These are phyloP conservation scores for Thielaviopsis populi DNA, from an alignment of 2,329 filamentous ascomycete species.

Conservation along the genomic window DNA sequence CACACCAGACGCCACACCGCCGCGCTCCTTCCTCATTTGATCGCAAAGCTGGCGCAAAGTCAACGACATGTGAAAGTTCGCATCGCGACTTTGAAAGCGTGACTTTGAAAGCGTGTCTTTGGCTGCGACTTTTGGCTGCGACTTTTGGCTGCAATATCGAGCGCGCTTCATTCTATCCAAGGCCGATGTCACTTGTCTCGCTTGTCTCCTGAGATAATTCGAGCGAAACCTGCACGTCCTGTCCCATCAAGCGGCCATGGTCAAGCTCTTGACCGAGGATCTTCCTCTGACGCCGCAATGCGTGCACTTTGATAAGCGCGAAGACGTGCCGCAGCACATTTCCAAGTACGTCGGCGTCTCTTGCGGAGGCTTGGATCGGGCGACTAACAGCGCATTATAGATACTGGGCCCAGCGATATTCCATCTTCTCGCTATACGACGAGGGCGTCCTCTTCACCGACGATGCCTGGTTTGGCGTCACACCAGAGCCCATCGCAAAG, in stretches of 20 bases:
- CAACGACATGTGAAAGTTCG: background rate
- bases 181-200: no score
- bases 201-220: no score
- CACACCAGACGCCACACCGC: background rate
- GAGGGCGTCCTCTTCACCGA: constrained; percentile 82
- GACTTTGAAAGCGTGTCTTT: background rate
- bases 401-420: constrained; percentile 81
- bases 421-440: constrained; percentile 77
- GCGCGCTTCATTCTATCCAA: background rate
- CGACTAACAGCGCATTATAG: constrained; percentile 29
- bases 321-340: constrained; percentile 67
- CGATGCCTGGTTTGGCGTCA: constrained; percentile 93
- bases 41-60: constrained; percentile 5
- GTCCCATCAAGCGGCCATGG: background rate
- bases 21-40: constrained; percentile 1
- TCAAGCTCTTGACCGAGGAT: constrained; percentile 17
- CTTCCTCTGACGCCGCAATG: constrained; percentile 46
- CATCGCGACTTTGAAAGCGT: background rate
- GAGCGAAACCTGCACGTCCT: background rate
- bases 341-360: constrained; percentile 49
- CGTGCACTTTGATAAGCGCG: constrained; percentile 56
- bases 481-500: constrained; percentile 80
- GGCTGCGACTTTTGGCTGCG: background rate
- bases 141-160: background rate
- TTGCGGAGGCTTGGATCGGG: background rate